These are phyloP conservation scores for Berberis thunbergii DNA, from an alignment of 164 flowering plant genomes.

Conservation along the genomic window DNA sequence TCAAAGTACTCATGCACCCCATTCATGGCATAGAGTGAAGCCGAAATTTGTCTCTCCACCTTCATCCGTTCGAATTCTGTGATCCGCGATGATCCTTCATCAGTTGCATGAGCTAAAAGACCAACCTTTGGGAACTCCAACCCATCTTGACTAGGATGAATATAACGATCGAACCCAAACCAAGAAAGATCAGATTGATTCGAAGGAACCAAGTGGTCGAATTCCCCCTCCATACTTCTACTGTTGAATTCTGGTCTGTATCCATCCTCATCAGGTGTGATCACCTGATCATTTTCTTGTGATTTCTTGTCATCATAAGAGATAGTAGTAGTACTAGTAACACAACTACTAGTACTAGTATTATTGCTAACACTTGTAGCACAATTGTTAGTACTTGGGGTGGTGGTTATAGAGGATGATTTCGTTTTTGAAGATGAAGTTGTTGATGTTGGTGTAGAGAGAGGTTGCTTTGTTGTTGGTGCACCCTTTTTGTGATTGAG, in stretches of 20 bases:
- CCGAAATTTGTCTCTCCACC: constrained; percentile 69
- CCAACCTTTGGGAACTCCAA: constrained; percentile 29
- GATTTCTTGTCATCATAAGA: constrained; percentile 2
- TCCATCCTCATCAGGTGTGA: constrained; percentile 27
- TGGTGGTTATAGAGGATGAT: constrained; percentile 1
- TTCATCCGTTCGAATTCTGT: constrained; percentile 61
- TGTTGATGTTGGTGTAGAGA: not conserved
- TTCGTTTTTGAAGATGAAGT: not conserved
- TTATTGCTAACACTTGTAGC: not conserved
- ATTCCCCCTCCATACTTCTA: constrained; percentile 17
- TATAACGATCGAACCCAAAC: constrained; percentile 23
- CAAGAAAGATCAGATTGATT: constrained; percentile 25
- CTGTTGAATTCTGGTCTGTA: constrained; percentile 59
- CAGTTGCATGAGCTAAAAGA: constrained; percentile 8
- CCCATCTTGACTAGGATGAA: constrained; percentile 24
- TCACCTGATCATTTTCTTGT: constrained; percentile 2
- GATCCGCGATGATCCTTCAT: constrained; percentile 14
- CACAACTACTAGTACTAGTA: constrained; percentile 1
- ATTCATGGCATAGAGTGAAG: constrained; percentile 56
- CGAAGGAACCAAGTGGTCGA: constrained; percentile 18
- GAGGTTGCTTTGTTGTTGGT: constrained; percentile 9
- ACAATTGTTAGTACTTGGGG: not conserved
- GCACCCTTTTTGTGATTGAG: constrained; percentile 40
- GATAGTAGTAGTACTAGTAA: not conserved
- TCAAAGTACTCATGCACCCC: constrained; percentile 69